Percentiles rank a stretch among this genome's conserved stretches.
Evolutionary conservation across 176 grass and related monocot species (phyloP).

Genomic region (Pontederia crassipes): DNA sequence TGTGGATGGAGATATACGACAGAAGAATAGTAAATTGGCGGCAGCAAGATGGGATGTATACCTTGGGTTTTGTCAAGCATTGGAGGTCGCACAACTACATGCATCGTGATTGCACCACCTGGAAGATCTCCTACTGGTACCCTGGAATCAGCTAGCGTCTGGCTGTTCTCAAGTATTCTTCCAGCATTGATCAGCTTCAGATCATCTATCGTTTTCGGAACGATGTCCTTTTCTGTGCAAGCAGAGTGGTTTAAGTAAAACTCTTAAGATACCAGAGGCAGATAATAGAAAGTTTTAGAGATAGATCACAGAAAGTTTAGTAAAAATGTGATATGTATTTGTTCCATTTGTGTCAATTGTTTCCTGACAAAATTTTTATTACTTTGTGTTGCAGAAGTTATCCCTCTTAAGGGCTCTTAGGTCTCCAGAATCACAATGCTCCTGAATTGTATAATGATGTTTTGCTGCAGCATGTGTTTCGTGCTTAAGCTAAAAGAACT

Average conservation of each 20-base stretch:
- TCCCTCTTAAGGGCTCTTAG: too few species aligned
- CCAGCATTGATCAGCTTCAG: conserved; percentile 93
- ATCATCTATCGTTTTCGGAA: conserved; percentile 70
- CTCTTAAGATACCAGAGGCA: conserved; percentile 1
- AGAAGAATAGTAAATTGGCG: too few species aligned
- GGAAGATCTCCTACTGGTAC: conserved; percentile 74
- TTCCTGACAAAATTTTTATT: too few species aligned
- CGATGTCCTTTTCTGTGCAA: conserved; percentile 48
- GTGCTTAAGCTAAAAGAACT: too few species aligned
- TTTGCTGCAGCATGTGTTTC: too few species aligned
- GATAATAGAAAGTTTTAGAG: neutral
- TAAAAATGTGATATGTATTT: too few species aligned
- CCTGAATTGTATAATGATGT: too few species aligned
- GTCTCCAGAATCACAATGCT: too few species aligned
- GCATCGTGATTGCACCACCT: conserved; percentile 88
- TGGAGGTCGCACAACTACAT: conserved; percentile 78
- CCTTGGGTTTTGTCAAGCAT: conserved; percentile 62
- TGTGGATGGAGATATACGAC: too few species aligned
- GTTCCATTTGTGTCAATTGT: too few species aligned
- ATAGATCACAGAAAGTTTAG: neutral
- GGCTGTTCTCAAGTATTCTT: conserved; percentile 82
- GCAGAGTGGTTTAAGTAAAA: too few species aligned
- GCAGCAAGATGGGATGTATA: conserved; percentile 32
- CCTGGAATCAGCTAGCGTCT: conserved; percentile 62
- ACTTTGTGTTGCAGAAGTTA: too few species aligned